These are phyloP conservation scores for Flagelloscypha sp. DNA, from an alignment of 768 basidiomycete genomes.

Conservation along the genomic window DNA sequence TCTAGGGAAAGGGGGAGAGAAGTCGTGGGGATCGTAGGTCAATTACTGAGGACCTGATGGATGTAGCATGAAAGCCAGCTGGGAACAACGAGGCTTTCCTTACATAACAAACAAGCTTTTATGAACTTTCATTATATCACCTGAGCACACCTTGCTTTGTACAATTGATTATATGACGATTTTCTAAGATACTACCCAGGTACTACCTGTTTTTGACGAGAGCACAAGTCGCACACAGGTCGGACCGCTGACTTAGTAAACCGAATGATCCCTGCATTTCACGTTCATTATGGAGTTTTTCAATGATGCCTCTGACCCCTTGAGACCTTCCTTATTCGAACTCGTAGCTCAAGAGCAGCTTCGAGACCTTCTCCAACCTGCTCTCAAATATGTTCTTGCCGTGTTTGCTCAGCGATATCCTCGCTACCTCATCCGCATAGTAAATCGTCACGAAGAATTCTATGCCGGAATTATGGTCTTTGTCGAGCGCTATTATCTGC, in stretches of 20 bases:
- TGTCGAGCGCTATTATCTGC: slow-evolving; percentile 86
- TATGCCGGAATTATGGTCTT: slow-evolving; percentile 84
- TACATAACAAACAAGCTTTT: too few species aligned
- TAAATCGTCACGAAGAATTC: slow-evolving; percentile 95
- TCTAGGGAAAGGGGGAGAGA: neutral
- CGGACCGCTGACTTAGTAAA: too few species aligned
- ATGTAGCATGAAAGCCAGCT: too few species aligned
- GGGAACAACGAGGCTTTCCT: too few species aligned
- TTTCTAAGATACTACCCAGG: too few species aligned
- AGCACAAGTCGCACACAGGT: too few species aligned
- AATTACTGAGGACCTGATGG: too few species aligned
- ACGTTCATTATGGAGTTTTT: slow-evolving; percentile 79
- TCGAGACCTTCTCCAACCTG: slow-evolving; percentile 85
- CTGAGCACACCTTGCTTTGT: too few species aligned
- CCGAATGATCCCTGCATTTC: too few species aligned
- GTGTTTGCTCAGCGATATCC: slow-evolving; percentile 95
- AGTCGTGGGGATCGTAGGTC: slow-evolving; percentile 1
- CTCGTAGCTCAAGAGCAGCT: slow-evolving; percentile 92
- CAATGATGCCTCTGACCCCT: slow-evolving; percentile 66
- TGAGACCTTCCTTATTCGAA: slow-evolving; percentile 83
- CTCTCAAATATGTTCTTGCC: slow-evolving; percentile 87
- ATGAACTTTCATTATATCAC: too few species aligned
- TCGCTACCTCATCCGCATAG: slow-evolving; percentile 81
- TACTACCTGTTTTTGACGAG: too few species aligned
- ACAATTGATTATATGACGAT: too few species aligned